A percentile compares a stretch with the other conserved stretches of the same genome.
Conservation (phyloP, 352 stramenopile genomes). For the Pythium chondricola region DNA sequence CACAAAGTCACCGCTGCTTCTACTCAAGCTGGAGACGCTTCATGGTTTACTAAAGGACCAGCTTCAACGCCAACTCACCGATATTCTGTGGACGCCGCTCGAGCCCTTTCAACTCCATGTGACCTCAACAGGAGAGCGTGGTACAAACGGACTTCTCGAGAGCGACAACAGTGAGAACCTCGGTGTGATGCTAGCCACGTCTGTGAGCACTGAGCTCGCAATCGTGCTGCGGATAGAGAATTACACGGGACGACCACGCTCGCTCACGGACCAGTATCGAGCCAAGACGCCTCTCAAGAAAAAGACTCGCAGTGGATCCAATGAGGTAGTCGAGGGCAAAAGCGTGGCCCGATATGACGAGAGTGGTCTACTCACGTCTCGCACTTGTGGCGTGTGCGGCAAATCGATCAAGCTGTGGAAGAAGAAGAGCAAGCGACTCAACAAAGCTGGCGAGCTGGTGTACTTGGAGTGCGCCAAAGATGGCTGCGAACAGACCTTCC, state of each 20-base stretch:
- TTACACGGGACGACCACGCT: slow-evolving; percentile 33
- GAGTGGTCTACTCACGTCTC: slow-evolving; percentile 35
- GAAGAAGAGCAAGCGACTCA: slow-evolving; percentile 13
- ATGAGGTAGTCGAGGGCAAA: slow-evolving; percentile 10
- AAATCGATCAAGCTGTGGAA: slow-evolving; percentile 39
- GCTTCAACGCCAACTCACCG: slow-evolving; percentile 45
- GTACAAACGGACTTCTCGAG: slow-evolving; percentile 37
- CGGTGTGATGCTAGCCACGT: slow-evolving; percentile 43
- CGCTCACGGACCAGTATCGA: slow-evolving; percentile 41
- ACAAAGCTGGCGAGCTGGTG: neutral
- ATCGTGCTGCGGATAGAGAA: slow-evolving; percentile 56
- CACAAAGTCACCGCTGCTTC: slow-evolving; percentile 48
- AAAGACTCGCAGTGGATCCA: neutral
- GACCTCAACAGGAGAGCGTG: slow-evolving; percentile 36
- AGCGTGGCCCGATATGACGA: slow-evolving; percentile 55
- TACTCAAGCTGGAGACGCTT: slow-evolving; percentile 74
- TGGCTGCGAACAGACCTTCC: slow-evolving; percentile 51
- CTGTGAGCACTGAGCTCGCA: slow-evolving; percentile 34
- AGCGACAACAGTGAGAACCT: slow-evolving; percentile 50
- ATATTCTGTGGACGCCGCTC: slow-evolving; percentile 41
- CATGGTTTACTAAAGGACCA: slow-evolving; percentile 53
- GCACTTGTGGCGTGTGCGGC: slow-evolving; percentile 43
- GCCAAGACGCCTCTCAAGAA: slow-evolving; percentile 17
- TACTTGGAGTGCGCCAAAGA: slow-evolving; percentile 43
- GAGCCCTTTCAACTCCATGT: slow-evolving; percentile 39